These are phyloP conservation scores for Aspergillus neotritici DNA, from an alignment of 2,329 filamentous ascomycete genomes.

Conservation along the genomic window DNA sequence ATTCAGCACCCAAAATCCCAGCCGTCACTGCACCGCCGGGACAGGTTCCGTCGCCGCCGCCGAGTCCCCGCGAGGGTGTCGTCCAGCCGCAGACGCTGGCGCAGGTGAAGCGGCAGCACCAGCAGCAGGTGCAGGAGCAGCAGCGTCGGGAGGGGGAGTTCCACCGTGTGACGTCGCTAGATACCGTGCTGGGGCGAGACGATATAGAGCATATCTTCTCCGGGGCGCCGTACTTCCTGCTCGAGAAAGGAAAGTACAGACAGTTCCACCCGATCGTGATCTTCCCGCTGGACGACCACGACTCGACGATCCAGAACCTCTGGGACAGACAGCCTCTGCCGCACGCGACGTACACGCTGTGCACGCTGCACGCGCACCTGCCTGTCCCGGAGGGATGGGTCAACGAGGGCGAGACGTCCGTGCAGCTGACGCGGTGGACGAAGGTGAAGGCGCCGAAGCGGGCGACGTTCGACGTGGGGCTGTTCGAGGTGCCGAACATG, in stretches of 20 bases:
- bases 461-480: constrained; percentile 40
- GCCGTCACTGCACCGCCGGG: no score
- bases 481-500: constrained; percentile 48
- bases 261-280: constrained; percentile 41
- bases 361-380: constrained; percentile 42
- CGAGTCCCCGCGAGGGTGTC: no score
- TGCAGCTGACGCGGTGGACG: constrained; percentile 19
- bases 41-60: no score
- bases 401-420: constrained; percentile 24
- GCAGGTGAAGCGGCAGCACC: no score
- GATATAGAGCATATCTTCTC: constrained; percentile 40
- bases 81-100: background rate
- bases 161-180: background rate
- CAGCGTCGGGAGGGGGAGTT: background rate
- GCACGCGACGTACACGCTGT: constrained; percentile 38
- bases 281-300: constrained; percentile 41
- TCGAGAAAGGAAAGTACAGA: constrained; percentile 38
- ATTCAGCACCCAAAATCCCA: no score
- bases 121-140: constrained; percentile 1
- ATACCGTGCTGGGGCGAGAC: constrained; percentile 23
- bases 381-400: constrained; percentile 36
- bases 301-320: constrained; percentile 35
- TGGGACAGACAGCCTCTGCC: constrained; percentile 36
- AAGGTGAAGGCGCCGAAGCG: constrained; percentile 25
- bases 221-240: constrained; percentile 41